Base-by-base conservation (phyloP, 1,139 yeast genomes). In the Saccharomyces hybrid region DNA sequence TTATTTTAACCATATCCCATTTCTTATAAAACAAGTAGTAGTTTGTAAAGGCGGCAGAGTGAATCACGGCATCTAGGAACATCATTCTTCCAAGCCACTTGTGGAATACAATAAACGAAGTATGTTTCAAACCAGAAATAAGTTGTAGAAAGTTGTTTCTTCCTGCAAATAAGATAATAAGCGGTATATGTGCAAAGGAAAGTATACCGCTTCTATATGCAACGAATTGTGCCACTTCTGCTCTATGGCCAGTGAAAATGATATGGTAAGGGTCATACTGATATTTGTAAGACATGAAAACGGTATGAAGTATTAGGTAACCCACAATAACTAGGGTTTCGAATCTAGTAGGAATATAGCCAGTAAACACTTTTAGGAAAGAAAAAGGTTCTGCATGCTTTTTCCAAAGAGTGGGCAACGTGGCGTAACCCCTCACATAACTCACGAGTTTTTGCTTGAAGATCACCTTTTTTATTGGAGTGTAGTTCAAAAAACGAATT, bases 181-280 rank as follows among this genome's bases (percentile, higher is more conserved):
- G 57, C 2, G 87, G 87, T 47, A 80, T 64, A 54, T 78, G 70
- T 53, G 76, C 75, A 52, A 76, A 62, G 2, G 77, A 74, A 56
- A 81, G 62, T 28, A 78, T 67, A 25, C 85, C 88, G 0, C 84
- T 66, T 65, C 95, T 74, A 63, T 81, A 85, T 63, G 61, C 68
- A 11, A 65, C 52, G 26, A 56, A 59, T 48, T 64, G 56, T 4
- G 60, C 50, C 16, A 79, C 71, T 65, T 82, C 87, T 26, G 68
- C 61, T 54, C 64, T 63, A 14, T 64, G 69, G 0, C 76, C 66
- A 5, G 67, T 66, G 60, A 80, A 77, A n/a, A 78, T 61, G 11
- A 79, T 70, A 48, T 74, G 74, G 32, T 71, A 71, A 50, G 68
- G 69, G 52, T 76, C 76, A 63, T 73, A 65, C 54, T 70, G 53